These are phyloP conservation scores for Pestalotiopsis sp. DNA, from an alignment of 2,329 filamentous ascomycete species.

Conservation along the genomic window DNA sequence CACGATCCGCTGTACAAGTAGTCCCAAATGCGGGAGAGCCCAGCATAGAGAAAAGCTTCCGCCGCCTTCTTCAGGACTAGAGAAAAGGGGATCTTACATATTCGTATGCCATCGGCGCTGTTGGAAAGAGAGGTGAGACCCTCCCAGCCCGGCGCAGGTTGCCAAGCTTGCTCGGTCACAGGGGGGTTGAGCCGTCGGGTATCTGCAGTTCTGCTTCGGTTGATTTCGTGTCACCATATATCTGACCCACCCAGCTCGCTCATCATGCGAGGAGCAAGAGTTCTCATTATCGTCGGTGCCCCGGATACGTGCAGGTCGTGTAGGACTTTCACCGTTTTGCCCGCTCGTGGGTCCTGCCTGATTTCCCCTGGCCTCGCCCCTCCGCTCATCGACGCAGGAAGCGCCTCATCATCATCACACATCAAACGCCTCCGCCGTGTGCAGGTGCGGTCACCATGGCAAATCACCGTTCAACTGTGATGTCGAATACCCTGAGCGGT, in stretches of 20 bases:
- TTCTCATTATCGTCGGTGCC: constrained; percentile 30
- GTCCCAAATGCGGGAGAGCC: neutral
- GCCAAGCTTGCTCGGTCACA: neutral
- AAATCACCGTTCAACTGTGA: constrained; percentile 20
- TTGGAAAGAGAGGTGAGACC: neutral
- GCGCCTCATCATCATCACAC: constrained; percentile 15
- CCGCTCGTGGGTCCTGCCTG: neutral
- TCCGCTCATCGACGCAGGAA: neutral
- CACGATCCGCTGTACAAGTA: neutral
- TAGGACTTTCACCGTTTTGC: constrained; percentile 24
- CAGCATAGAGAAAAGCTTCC: neutral
- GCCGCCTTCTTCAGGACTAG: neutral
- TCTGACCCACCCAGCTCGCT: constrained; percentile 13
- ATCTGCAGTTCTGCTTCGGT: constrained; percentile 23
- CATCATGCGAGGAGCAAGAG: constrained; percentile 26
- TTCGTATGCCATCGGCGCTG: neutral
- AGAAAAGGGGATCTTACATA: neutral
- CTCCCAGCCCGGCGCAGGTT: neutral
- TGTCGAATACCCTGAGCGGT: neutral
- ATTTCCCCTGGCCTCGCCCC: neutral
- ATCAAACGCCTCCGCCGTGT: neutral
- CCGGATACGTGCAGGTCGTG: constrained; percentile 29
- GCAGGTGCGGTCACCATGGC: constrained; percentile 8
- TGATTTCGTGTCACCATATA: constrained; percentile 21
- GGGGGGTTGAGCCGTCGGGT: constrained; percentile 18